A percentile compares a stretch with the other conserved stretches of the same genome.
Evolutionary conservation across 176 grass and related monocot species (phyloP).

Genomic region (Triticum monococcum): DNA sequence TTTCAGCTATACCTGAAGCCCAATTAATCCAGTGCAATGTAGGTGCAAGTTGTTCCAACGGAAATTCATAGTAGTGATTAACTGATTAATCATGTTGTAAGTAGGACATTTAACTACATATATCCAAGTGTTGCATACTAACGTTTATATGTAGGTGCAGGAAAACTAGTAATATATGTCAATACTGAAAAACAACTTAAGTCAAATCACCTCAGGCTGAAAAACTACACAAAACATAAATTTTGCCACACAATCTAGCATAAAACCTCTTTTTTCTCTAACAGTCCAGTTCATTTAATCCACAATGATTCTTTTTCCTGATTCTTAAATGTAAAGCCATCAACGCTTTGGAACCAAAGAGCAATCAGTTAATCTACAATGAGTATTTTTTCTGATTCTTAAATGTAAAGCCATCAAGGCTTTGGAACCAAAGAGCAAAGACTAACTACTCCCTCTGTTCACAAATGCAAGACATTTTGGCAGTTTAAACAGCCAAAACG

Average conservation of each 20-base stretch:
- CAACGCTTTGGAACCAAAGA: not conserved
- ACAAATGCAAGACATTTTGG: not conserved
- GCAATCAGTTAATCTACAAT: too few species aligned
- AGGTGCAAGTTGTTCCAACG: not conserved
- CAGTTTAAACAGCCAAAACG: not conserved
- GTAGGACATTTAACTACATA: not conserved
- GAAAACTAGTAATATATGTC: not conserved
- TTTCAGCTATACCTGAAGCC: not conserved
- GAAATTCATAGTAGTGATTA: conserved; percentile 1
- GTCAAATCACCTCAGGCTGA: not conserved
- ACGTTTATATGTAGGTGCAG: conserved; percentile 1
- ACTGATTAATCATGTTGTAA: not conserved
- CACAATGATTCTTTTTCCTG: not conserved
- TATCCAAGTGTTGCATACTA: not conserved
- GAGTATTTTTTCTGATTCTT: not conserved
- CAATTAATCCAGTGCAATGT: not conserved
- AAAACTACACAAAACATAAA: conserved; percentile 13
- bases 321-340: not conserved
- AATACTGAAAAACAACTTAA: not conserved
- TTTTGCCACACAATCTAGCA: not conserved
- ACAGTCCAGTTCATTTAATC: not conserved
- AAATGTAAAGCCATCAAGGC: not conserved
- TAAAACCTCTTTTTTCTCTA: not conserved
- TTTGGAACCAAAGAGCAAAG: not conserved
- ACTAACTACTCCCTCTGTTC: not conserved